A percentile compares a stretch with the other conserved stretches of the same genome.
These are phyloP conservation scores for Mycena indigotica DNA, from an alignment of 768 basidiomycete species.

Conservation along the genomic window DNA sequence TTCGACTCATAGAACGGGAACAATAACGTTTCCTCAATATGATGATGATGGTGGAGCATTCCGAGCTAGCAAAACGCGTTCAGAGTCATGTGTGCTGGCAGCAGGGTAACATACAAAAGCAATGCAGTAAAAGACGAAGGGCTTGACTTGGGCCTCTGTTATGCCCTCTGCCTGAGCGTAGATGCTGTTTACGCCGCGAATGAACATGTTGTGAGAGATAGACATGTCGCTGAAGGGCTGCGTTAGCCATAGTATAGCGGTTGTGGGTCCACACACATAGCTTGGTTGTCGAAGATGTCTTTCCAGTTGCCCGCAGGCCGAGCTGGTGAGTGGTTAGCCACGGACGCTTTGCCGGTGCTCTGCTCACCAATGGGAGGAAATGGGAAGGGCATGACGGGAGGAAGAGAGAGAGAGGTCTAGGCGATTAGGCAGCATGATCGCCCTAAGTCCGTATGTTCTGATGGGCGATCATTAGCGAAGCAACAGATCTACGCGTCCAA, in stretches of 20 bases:
- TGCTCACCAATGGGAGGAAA: not conserved
- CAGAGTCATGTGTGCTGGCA: not conserved
- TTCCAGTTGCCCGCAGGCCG: slow-evolving; percentile 14
- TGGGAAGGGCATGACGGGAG: not conserved
- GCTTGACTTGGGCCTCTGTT: slow-evolving; percentile 16
- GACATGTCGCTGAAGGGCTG: slow-evolving; percentile 22
- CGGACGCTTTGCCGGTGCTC: not conserved
- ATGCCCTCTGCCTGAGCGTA: slow-evolving; percentile 18
- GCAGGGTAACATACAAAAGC: slow-evolving; percentile 1
- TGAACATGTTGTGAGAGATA: slow-evolving; percentile 27
- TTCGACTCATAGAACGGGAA: slow-evolving; percentile 24
- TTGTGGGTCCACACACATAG: slow-evolving; percentile 3
- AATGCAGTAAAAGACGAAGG: slow-evolving; percentile 24
- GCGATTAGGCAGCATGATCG: not conserved
- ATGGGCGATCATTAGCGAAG: not conserved
- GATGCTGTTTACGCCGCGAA: slow-evolving; percentile 28
- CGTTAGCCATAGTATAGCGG: not conserved
- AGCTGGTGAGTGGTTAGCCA: not conserved
- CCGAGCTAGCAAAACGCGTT: slow-evolving; percentile 10
- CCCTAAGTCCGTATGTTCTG: not conserved
- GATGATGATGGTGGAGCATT: slow-evolving; percentile 25
- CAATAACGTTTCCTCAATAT: slow-evolving; percentile 24
- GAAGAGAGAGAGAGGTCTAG: not conserved
- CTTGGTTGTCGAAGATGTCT: slow-evolving; percentile 15
- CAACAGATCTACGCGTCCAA: not conserved